Conservation (phyloP, 2,329 filamentous ascomycete genomes). For the Ophiostoma ips region DNA sequence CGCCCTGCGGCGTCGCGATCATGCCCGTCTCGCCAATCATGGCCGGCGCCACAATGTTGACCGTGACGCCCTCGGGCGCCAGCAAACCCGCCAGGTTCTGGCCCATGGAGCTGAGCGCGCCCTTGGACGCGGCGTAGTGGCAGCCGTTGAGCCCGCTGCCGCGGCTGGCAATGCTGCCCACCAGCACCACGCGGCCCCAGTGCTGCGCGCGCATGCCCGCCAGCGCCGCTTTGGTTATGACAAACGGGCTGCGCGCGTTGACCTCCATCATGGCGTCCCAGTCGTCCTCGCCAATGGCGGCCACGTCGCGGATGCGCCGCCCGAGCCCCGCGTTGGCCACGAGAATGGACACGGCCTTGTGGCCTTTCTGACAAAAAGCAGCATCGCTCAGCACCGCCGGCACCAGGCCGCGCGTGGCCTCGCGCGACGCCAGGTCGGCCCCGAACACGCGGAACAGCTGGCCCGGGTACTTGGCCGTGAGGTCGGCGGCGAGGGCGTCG, state of each 20-base stretch:
- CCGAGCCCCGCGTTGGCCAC: constrained; percentile 54
- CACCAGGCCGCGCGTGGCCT: constrained; percentile 21
- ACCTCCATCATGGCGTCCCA: constrained; percentile 49
- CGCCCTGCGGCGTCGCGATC: constrained; percentile 1
- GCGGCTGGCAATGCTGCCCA: constrained; percentile 6
- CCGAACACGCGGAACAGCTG: constrained; percentile 26
- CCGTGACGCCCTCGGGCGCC: constrained; percentile 5
- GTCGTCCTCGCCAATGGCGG: constrained; percentile 48
- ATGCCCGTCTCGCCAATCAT: constrained; percentile 9
- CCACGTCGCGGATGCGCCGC: constrained; percentile 40
- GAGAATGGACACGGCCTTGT: constrained; percentile 39
- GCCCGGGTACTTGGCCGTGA: constrained; percentile 10
- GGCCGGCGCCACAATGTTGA: constrained; percentile 7
- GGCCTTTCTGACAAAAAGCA: constrained; percentile 35
- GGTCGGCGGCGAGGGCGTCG: constrained; percentile 18
- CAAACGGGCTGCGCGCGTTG: constrained; percentile 48
- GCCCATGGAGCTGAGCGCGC: constrained; percentile 5
- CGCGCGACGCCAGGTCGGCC: constrained; percentile 42
- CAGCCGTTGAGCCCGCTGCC: constrained; percentile 6
- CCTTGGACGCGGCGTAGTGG: constrained; percentile 7
- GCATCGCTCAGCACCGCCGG: constrained; percentile 15
- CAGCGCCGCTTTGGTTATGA: constrained; percentile 45
- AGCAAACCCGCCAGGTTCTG: constrained; percentile 7
- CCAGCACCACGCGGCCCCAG: constrained; percentile 36
- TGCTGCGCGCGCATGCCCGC: constrained; percentile 43